Percentiles rank a stretch among this genome's conserved stretches.
phyloP scores from a whole-genome alignment of 75 land plant genomes.

The Cunninghamia lanceolata region DNA sequence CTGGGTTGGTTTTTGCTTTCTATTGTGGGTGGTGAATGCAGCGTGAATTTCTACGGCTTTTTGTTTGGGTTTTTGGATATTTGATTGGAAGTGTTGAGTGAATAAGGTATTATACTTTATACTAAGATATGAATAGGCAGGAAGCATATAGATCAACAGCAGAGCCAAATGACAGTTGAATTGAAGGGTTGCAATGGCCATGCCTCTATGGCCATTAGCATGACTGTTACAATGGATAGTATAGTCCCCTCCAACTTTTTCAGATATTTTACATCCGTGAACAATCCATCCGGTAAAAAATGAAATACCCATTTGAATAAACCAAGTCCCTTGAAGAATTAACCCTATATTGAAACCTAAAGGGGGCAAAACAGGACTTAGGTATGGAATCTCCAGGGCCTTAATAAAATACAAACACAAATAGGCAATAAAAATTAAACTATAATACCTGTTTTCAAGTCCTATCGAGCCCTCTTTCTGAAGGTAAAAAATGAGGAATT shows the following conservation, averaged over 20 bases:
- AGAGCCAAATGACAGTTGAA: slow-evolving; percentile 85
- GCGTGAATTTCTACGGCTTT: background rate
- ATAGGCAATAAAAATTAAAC: slow-evolving; percentile 73
- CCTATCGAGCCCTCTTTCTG: slow-evolving; percentile 56
- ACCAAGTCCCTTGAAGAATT: too few relatives aligned
- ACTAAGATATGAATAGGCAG: slow-evolving; percentile 25
- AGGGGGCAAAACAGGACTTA: slow-evolving; percentile 32
- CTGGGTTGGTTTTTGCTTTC: background rate
- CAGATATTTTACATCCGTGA: slow-evolving; percentile 60
- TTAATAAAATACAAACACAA: slow-evolving; percentile 40
- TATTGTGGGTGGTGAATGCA: background rate
- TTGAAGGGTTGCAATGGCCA: slow-evolving; percentile 79
- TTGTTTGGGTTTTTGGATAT: background rate
- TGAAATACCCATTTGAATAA: slow-evolving; percentile 83
- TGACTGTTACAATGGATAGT: too few relatives aligned
- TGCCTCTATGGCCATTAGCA: too few relatives aligned
- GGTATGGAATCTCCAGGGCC: slow-evolving; percentile 39
- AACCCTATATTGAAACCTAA: slow-evolving; percentile 49
- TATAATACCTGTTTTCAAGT: slow-evolving; percentile 71
- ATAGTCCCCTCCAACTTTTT: too few relatives aligned
- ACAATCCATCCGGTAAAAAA: slow-evolving; percentile 45
- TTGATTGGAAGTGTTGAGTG: background rate
- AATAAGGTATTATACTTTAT: background rate
- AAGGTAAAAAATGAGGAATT: too few relatives aligned
- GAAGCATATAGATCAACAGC: slow-evolving; percentile 45